Percentiles rank a stretch among this genome's conserved stretches.
phyloP scores from a whole-genome alignment of 495 filamentous ascomycete genomes.

The Melanomma pulvis-pyrius region DNA sequence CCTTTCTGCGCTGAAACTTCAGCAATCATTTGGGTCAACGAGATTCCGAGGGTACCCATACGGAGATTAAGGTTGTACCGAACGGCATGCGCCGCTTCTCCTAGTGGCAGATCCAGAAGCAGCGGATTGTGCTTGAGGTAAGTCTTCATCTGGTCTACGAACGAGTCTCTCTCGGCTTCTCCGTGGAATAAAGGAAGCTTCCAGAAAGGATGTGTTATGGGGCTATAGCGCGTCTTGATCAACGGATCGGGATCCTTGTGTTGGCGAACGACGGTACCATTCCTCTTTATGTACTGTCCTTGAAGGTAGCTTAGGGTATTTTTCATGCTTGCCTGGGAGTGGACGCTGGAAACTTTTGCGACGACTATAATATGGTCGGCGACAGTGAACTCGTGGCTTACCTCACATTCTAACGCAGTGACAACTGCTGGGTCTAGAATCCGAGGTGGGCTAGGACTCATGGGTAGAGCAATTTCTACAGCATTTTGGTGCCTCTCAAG shows the following conservation, averaged over 20 bases:
- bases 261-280: neutral
- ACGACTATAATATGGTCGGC: conserved; percentile 60
- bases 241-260: neutral
- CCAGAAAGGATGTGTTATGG: neutral
- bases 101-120: neutral
- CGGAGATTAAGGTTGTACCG: neutral
- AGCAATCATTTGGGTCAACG: neutral
- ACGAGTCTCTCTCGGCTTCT: neutral
- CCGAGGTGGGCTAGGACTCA: neutral
- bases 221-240: neutral
- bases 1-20: neutral
- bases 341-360: conserved; percentile 42
- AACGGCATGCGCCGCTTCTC: neutral
- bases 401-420: conserved; percentile 49
- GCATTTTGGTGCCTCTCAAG: neutral
- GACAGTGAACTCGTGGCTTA: conserved; percentile 47
- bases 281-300: neutral
- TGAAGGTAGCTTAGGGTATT: conserved; percentile 11
- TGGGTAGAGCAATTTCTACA: neutral
- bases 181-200: conserved; percentile 2
- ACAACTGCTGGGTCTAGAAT: conserved; percentile 46
- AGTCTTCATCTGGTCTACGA: neutral
- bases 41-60: neutral
- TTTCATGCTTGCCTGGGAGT: neutral
- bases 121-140: neutral